phyloP scores from a whole-genome alignment of 106 monocot species.

The Dendrobium nobile region DNA sequence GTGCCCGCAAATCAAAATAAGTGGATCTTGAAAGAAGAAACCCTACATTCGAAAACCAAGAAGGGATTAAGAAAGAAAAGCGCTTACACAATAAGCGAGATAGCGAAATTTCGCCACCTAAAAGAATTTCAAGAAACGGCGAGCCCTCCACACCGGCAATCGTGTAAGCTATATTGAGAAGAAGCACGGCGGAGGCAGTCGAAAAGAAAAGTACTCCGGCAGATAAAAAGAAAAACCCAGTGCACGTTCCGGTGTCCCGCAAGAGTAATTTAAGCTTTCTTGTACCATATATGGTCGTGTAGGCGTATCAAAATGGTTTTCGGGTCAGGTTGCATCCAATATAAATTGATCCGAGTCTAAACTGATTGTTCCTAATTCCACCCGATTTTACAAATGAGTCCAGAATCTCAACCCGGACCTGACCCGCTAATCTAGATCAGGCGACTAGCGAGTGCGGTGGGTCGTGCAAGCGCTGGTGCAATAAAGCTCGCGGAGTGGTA shows the following conservation, averaged over 20 bases:
- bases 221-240: neutral
- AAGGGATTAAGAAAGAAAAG: neutral
- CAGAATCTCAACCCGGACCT: no score
- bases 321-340: no score
- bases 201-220: neutral
- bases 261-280: neutral
- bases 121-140: neutral
- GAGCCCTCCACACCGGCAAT: neutral
- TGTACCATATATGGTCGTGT: no score
- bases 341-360: no score
- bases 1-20: neutral
- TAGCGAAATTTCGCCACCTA: neutral
- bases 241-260: neutral
- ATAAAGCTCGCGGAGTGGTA: no score
- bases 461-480: no score
- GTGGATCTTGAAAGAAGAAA: slow-evolving; percentile 1
- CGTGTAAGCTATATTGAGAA: neutral
- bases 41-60: neutral
- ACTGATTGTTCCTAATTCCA: no score
- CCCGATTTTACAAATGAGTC: no score
- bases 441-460: no score
- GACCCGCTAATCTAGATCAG: no score
- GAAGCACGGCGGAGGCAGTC: neutral
- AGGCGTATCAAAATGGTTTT: no score
- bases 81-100: neutral